Evolutionary conservation across 257 asterid genomes (phyloP).

Genomic region (Buddleja alternifolia): DNA sequence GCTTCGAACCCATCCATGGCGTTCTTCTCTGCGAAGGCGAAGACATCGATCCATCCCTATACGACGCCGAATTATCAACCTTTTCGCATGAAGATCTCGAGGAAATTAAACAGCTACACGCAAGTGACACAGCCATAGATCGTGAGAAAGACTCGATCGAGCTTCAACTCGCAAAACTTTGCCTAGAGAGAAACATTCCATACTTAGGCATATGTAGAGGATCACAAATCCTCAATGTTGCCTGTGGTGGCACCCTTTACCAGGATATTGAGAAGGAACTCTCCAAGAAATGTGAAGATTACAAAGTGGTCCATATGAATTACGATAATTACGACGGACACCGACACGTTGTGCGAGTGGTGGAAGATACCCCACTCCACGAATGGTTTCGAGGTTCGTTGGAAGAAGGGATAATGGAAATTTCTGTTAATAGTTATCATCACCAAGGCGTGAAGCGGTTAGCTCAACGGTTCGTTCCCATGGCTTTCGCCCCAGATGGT

Average conservation of each 20-base stretch:
- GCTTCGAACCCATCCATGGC: conserved; percentile 90
- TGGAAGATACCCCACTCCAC: conserved; percentile 68
- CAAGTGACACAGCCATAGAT: conserved; percentile 76
- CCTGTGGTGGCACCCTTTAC: conserved; percentile 89
- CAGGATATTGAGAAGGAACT: conserved; percentile 76
- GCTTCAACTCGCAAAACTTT: conserved; percentile 70
- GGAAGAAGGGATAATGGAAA: conserved; percentile 51
- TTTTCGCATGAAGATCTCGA: conserved; percentile 64
- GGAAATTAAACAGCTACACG: conserved; percentile 58
- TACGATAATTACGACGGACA: conserved; percentile 84
- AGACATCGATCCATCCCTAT: conserved; percentile 78
- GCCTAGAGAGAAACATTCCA: conserved; percentile 86
- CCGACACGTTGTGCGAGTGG: conserved; percentile 55
- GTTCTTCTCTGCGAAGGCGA: conserved; percentile 92
- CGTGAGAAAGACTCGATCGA: conserved; percentile 82
- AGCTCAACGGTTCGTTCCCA: conserved; percentile 79
- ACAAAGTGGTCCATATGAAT: conserved; percentile 59
- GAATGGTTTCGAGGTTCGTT: conserved; percentile 72
- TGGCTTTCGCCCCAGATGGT: conserved; percentile 92
- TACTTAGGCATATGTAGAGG: conserved; percentile 91
- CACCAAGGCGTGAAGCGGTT: conserved; percentile 88
- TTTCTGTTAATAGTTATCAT: conserved; percentile 81
- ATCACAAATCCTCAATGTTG: conserved; percentile 85
- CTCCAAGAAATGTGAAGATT: conserved; percentile 22
- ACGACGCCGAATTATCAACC: conserved; percentile 52